phyloP scores from a whole-genome alignment of 371 early-diverging fungal genomes.

The Nematocida ironsii region DNA sequence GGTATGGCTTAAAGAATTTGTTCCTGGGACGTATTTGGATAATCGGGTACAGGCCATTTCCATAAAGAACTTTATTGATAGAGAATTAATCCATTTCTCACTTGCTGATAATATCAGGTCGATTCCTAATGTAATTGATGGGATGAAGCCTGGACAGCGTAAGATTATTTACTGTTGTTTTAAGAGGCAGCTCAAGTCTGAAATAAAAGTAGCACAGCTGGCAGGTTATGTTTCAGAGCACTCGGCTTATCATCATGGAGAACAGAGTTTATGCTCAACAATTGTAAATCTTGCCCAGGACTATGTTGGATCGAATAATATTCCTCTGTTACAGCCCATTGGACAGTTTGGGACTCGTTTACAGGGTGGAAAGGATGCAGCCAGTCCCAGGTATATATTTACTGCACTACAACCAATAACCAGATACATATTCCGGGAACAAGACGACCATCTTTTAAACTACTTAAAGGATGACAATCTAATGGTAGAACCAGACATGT shows the following conservation, averaged over 20 bases:
- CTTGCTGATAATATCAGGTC: constrained; percentile 94
- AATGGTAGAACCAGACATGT: constrained; percentile 90
- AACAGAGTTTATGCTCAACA: constrained; percentile 79
- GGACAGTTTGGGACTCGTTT: constrained; percentile 95
- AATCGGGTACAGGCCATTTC: constrained; percentile 76
- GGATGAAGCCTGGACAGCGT: constrained; percentile 95
- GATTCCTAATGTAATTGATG: constrained; percentile 94
- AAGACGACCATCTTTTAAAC: constrained; percentile 82
- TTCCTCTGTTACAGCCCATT: constrained; percentile 81
- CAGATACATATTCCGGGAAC: constrained; percentile 77
- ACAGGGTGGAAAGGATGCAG: constrained; percentile 93
- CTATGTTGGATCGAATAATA: constrained; percentile 91
- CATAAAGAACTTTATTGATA: constrained; percentile 89
- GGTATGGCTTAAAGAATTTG: constrained; percentile 82
- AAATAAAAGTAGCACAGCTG: constrained; percentile 92
- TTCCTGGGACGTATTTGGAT: constrained; percentile 89
- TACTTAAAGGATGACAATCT: constrained; percentile 89
- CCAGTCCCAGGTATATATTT: constrained; percentile 92
- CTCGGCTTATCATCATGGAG: constrained; percentile 96
- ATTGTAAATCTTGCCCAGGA: constrained; percentile 94
- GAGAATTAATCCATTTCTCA: constrained; percentile 89
- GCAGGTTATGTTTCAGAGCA: constrained; percentile 87
- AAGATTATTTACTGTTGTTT: constrained; percentile 90
- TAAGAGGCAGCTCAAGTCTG: constrained; percentile 77
- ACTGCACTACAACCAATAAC: constrained; percentile 79